Conservation (phyloP, 345 rosid species). For the Eucalyptus viminalis region DNA sequence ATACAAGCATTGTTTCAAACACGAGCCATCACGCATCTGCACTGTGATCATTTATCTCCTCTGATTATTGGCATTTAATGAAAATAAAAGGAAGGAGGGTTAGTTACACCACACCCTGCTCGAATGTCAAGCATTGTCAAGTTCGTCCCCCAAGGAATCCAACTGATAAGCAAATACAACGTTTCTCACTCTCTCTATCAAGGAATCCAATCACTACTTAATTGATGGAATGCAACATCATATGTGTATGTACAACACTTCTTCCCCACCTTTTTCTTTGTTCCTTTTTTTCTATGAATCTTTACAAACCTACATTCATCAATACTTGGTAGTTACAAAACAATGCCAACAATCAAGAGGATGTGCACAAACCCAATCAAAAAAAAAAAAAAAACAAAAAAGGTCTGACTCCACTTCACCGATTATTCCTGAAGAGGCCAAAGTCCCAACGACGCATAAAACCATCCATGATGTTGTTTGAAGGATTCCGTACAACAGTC, state of each 20-base stretch:
- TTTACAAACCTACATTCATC: not conserved
- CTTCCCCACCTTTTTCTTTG: not conserved
- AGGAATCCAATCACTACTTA: not conserved
- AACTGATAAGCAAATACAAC: not conserved
- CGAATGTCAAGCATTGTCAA: not conserved
- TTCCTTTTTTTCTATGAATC: not conserved
- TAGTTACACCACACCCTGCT: not conserved
- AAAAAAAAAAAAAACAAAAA: not conserved
- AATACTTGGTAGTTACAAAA: not conserved
- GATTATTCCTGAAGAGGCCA: not conserved
- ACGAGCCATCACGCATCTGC: not conserved
- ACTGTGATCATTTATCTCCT: not conserved
- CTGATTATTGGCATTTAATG: not conserved
- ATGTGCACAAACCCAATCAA: not conserved
- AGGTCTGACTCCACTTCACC: not conserved
- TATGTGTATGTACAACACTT: not conserved
- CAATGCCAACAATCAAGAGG: not conserved
- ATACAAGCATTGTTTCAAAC: not conserved
- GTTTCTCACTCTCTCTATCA: not conserved
- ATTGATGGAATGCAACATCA: not conserved
- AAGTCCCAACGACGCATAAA: constrained; percentile 2
- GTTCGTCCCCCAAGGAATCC: not conserved
- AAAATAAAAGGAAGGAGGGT: not conserved
- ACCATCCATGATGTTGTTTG: not conserved
- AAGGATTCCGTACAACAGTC: not conserved